These are phyloP conservation scores for Gossypium herbaceum DNA, from an alignment of 345 rosid species.

Conservation along the genomic window DNA sequence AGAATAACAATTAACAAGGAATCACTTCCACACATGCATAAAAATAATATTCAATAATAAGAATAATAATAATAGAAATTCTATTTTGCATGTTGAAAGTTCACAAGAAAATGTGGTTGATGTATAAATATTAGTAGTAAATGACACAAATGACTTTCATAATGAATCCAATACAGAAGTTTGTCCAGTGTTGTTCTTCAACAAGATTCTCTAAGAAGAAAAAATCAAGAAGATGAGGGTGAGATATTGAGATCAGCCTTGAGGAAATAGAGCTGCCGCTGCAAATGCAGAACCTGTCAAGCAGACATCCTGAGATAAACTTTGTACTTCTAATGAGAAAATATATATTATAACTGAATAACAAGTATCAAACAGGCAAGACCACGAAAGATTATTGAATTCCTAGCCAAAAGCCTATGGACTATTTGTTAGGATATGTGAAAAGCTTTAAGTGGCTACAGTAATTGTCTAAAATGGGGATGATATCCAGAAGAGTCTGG, in stretches of 20 bases:
- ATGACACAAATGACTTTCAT: neutral
- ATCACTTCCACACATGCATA: too few species aligned
- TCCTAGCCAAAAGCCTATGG: neutral
- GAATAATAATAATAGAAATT: neutral
- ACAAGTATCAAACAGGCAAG: neutral
- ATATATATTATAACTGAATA: neutral
- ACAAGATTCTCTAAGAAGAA: neutral
- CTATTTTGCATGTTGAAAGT: neutral
- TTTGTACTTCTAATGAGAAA: neutral
- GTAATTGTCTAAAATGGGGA: neutral
- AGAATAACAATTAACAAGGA: too few species aligned
- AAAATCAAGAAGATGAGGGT: neutral
- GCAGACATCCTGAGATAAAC: neutral
- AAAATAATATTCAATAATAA: neutral
- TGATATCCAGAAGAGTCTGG: neutral
- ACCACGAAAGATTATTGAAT: neutral
- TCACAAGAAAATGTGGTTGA: neutral
- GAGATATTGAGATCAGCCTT: slow-evolving; percentile 15
- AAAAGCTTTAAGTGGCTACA: neutral
- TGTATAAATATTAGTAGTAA: neutral
- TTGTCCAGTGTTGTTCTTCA: neutral
- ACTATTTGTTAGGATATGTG: neutral
- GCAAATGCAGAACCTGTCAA: slow-evolving; percentile 27
- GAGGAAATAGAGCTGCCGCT: slow-evolving; percentile 20
- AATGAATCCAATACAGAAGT: neutral